Evolutionary conservation across 805 yeast genomes (phyloP).

Genomic region (Grigorovia jiainica): DNA sequence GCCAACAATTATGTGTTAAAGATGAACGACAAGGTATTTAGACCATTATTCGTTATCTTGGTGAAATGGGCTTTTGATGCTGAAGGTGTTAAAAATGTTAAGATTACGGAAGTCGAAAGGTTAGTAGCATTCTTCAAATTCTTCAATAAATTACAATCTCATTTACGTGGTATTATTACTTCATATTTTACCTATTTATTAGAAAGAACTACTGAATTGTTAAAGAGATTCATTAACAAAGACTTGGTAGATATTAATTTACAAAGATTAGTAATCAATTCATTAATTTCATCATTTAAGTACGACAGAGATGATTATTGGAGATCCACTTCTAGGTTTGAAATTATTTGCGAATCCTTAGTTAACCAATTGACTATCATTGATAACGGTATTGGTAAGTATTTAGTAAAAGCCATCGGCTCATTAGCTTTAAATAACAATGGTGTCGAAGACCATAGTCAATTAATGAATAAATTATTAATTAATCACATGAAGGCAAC

Average conservation of each 20-base stretch:
- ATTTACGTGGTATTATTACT: slow-evolving; percentile 78
- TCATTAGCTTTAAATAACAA: slow-evolving; percentile 63
- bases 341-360: slow-evolving; percentile 52
- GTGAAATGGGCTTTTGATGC: slow-evolving; percentile 91
- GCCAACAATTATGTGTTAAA: slow-evolving; percentile 77
- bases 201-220: slow-evolving; percentile 55
- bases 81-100: slow-evolving; percentile 46
- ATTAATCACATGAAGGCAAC: slow-evolving; percentile 60
- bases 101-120: slow-evolving; percentile 45
- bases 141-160: slow-evolving; percentile 75
- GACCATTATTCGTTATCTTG: slow-evolving; percentile 80
- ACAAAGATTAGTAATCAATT: slow-evolving; percentile 63
- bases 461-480: slow-evolving; percentile 54
- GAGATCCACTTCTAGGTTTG: slow-evolving; percentile 82
- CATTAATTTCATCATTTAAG: slow-evolving; percentile 73
- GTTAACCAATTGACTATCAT: slow-evolving; percentile 56
- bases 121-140: slow-evolving; percentile 73
- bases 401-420: slow-evolving; percentile 70
- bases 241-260: slow-evolving; percentile 42
- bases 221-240: slow-evolving; percentile 40
- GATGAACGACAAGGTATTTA: slow-evolving; percentile 84
- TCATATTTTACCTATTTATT: slow-evolving; percentile 77
- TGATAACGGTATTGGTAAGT: slow-evolving; percentile 68
- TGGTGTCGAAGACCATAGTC: slow-evolving; percentile 65
- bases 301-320: slow-evolving; percentile 92